Evolutionary conservation across 495 filamentous ascomycete species (phyloP).

Genomic region (Podospora pseudocomata): DNA sequence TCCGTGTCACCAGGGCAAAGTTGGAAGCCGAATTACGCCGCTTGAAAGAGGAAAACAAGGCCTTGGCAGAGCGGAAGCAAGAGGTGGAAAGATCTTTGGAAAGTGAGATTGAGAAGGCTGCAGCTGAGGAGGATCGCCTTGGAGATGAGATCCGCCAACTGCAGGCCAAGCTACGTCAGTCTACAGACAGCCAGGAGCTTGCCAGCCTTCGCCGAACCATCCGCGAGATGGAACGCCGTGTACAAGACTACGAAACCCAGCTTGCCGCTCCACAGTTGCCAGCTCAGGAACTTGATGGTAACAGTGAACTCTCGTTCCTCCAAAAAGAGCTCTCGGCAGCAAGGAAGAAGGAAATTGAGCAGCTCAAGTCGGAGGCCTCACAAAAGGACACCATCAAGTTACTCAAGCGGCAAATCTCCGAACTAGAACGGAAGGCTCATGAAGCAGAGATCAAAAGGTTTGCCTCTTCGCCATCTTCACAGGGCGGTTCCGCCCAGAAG

Average conservation of each 20-base stretch:
- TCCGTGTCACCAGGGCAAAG: conserved; percentile 56
- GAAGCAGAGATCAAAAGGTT: conserved; percentile 42
- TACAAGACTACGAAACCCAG: conserved; percentile 56
- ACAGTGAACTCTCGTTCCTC: conserved; percentile 55
- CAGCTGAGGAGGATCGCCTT: conserved; percentile 55
- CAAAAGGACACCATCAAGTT: conserved; percentile 53
- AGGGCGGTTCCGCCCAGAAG: conserved; percentile 51
- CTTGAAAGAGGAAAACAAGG: conserved; percentile 54
- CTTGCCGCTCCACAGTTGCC: conserved; percentile 52
- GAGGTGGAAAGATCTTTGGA: conserved; percentile 55
- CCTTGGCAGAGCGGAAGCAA: conserved; percentile 48
- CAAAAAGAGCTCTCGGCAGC: conserved; percentile 60
- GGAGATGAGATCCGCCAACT: conserved; percentile 56
- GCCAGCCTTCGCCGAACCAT: conserved; percentile 47
- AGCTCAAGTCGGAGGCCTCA: conserved; percentile 59
- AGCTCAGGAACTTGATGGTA: conserved; percentile 44
- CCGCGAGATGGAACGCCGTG: conserved; percentile 56
- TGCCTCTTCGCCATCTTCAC: conserved; percentile 32
- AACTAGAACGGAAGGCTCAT: conserved; percentile 46
- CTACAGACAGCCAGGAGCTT: conserved; percentile 48
- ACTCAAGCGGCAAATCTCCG: conserved; percentile 46
- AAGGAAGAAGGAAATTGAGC: conserved; percentile 59
- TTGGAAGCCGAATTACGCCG: conserved; percentile 58
- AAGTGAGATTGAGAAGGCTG: conserved; percentile 52
- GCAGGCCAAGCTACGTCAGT: conserved; percentile 46